These are phyloP conservation scores for Ulota crispa DNA, from an alignment of 225 moss, liverwort and hornwort genomes.

Conservation along the genomic window DNA sequence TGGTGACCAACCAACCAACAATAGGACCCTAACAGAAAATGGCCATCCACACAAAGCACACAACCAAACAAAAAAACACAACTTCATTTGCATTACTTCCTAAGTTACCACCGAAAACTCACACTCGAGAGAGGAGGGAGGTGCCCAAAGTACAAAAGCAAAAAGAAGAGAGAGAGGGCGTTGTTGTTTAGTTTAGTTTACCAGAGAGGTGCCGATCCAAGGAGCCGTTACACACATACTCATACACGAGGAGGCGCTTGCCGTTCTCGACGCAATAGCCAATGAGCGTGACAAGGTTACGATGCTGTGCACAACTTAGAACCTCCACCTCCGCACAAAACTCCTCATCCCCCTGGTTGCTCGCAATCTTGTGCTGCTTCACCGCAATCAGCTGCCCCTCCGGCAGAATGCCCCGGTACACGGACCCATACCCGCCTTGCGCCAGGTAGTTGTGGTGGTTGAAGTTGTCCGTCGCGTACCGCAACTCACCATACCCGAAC, in stretches of 20 bases:
- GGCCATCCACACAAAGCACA: too few species aligned
- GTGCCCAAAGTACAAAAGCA: too few species aligned
- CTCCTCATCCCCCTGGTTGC: conserved; percentile 62
- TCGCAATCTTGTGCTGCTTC: conserved; percentile 65
- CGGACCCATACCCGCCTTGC: conserved; percentile 58
- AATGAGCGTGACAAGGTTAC: conserved; percentile 63
- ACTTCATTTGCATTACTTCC: too few species aligned
- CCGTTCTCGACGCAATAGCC: conserved; percentile 66
- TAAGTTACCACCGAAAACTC: too few species aligned
- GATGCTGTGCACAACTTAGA: conserved; percentile 76
- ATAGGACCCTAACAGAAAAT: too few species aligned
- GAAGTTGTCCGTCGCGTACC: conserved; percentile 51
- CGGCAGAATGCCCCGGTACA: conserved; percentile 54
- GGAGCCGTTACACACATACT: conserved; percentile 68
- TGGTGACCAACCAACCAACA: too few species aligned
- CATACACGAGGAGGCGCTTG: conserved; percentile 59
- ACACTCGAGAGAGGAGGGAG: too few species aligned
- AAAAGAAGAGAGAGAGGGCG: too few species aligned
- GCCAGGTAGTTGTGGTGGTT: conserved; percentile 53
- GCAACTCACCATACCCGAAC: conserved; percentile 46
- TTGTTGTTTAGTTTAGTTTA: background rate
- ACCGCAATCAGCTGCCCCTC: conserved; percentile 70
- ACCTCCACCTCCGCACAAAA: conserved; percentile 76
- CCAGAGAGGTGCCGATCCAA: conserved; percentile 64
- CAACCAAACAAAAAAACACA: too few species aligned